These are phyloP conservation scores for Globisporangium splendens DNA, from an alignment of 352 stramenopile genomes.

Conservation along the genomic window DNA sequence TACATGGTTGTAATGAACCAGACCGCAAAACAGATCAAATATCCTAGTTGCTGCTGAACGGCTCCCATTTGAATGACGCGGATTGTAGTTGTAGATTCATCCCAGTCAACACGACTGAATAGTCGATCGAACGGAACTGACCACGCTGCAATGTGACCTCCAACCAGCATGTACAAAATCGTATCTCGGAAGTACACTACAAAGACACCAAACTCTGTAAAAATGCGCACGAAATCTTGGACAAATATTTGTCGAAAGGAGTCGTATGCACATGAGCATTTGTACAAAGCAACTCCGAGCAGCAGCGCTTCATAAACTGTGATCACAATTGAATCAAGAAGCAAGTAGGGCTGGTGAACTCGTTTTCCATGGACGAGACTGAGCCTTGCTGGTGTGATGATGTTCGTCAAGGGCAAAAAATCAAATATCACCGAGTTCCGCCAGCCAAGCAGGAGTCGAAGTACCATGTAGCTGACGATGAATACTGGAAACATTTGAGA, in stretches of 20 bases:
- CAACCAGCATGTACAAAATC: constrained; percentile 23
- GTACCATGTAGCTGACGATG: constrained; percentile 20
- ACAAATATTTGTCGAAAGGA: constrained; percentile 35
- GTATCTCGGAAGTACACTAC: constrained; percentile 36
- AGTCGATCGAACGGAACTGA: constrained; percentile 23
- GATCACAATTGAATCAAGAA: constrained; percentile 23
- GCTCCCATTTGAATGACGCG: constrained; percentile 18
- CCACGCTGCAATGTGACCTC: constrained; percentile 31
- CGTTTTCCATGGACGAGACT: constrained; percentile 12
- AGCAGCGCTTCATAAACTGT: constrained; percentile 21
- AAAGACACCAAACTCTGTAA: constrained; percentile 44
- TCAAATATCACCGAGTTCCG: constrained; percentile 30
- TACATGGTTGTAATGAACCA: constrained; percentile 32
- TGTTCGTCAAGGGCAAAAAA: constrained; percentile 37
- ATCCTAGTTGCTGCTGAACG: constrained; percentile 27
- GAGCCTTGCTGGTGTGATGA: constrained; percentile 28
- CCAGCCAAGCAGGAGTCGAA: constrained; percentile 25
- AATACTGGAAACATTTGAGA: constrained; percentile 8
- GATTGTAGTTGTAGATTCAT: constrained; percentile 7
- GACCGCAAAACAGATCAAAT: constrained; percentile 22
- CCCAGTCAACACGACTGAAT: constrained; percentile 12
- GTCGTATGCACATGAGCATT: constrained; percentile 21
- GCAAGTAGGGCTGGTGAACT: constrained; percentile 10
- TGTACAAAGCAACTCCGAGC: constrained; percentile 17
- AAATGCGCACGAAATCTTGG: constrained; percentile 31